Base-by-base conservation (phyloP, 129 eudicot genomes). In the Lactuca saligna region DNA sequence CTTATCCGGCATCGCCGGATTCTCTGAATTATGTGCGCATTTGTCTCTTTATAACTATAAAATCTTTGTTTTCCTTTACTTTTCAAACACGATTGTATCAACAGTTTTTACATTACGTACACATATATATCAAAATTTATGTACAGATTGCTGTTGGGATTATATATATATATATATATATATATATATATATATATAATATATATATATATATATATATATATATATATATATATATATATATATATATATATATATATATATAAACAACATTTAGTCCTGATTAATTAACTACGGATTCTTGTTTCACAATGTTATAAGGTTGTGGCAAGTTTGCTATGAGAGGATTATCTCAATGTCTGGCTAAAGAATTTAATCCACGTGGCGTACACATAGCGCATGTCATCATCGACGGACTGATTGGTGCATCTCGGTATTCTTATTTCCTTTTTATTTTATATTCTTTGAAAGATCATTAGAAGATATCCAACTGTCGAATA, bases 301-400 rank as follows among this genome's bases (percentile, higher is more conserved):
- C 31, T 17, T 14, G 12, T 20, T 41, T 63, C 0, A n/a, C 1
- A 13, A 17, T 72, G 4, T 58, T 56, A 91, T 2, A 25, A 25
- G 97, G 91, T 81, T 85, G 91, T 32, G 95, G 89, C 29, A 91
- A 91, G 68, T 91, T 87, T 63, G 97, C 91, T 4, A 46, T 87
- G 77, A 79, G 97, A 69, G 97, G 80, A 56, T 75, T 91, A 66
- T 85, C 97, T 0, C 95, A 91, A 55, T 80, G 89, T 58, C 72
- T 91, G 57, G 97, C 97, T 31, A 84, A 84, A 62, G 97, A 91
- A 74, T 83, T 73, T 65, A 86, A 87, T 62, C 87, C 87, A 17
- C 78, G 67, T 32, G 97, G 97, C 65, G 68, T 91, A 41, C 97
- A 91, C 77, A 81, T 91, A 35, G 91, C 92, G 9, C 97, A 91